phyloP scores from a whole-genome alignment of 176 grass and related monocot species.

The Zoysia pacifica region DNA sequence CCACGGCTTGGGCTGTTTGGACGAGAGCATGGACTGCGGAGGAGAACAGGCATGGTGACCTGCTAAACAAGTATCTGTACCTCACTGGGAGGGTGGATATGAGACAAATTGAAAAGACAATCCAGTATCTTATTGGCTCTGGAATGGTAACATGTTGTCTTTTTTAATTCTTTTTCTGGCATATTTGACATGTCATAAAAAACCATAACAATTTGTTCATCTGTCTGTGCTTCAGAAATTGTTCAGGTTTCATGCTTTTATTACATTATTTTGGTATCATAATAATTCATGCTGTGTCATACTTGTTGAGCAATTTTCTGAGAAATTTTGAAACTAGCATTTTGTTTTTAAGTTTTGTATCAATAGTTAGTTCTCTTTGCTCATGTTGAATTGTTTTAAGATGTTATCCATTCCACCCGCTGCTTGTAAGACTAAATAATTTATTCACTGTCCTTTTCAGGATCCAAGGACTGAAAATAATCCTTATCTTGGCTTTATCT shows the following conservation, averaged over 20 bases:
- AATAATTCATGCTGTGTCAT: background rate
- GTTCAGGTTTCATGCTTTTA: background rate
- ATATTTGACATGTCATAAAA: background rate
- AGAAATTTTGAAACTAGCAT: background rate
- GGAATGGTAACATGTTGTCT: constrained; percentile 72
- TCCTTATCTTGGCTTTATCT: constrained; percentile 93
- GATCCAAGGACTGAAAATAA: constrained; percentile 99
- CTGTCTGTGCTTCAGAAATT: constrained; percentile 1
- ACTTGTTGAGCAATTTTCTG: background rate
- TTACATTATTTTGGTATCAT: background rate
- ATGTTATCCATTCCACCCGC: background rate
- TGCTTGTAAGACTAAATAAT: background rate
- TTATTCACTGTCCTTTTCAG: constrained; percentile 43
- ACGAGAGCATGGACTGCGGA: constrained; percentile 98
- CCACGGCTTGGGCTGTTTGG: constrained; percentile 90
- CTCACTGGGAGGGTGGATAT: constrained; percentile 90
- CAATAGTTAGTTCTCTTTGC: background rate
- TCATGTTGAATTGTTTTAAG: background rate
- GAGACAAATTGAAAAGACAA: constrained; percentile 92
- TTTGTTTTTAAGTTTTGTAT: constrained; percentile 9
- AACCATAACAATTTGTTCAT: background rate
- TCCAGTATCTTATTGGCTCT: constrained; percentile 95
- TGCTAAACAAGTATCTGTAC: constrained; percentile 92
- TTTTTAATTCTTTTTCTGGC: constrained; percentile 6
- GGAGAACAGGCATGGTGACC: constrained; percentile 94